Evolutionary conservation across 2,329 filamentous ascomycete genomes (phyloP), one percentile per base, ranked within the genome.

Genomic region (Pleoardoris graminearum): DNA sequence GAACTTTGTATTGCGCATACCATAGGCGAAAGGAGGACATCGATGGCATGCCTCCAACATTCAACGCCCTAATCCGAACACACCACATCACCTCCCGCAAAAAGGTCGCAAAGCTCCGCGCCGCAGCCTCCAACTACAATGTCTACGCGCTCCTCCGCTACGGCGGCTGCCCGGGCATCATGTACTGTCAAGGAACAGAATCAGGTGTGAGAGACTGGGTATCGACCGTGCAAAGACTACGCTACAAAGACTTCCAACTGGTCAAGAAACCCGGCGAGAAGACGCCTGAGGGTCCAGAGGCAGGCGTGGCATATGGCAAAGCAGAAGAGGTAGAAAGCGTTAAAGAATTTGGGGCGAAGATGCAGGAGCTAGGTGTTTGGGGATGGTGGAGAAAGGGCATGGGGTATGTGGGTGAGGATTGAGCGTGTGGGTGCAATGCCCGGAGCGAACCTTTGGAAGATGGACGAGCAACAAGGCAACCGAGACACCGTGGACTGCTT

Each of bases 51-150:
- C 55, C 64, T 44, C 30, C 55, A 11, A 51, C 70, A 17, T 80
- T 74, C 65, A 82, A 83, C 66, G 82, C 87, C 25, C 76, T 92
- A 39, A 89, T 92, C 54, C 83, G 87, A 47, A 92, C 89, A 0
- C 89, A 92, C 62, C 89, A 92, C 70, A 91, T 92, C 66, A 91
- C 88, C 3, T 91, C 87, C 0, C 85, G 88, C 58, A 91, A 90
- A 68, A 92, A 92, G 67, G 80, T 87, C 38, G 75, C 79, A 22
- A 78, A 79, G 50, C 79, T 92, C 19, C 83, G 79, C 45, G 87
- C 88, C 69, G 84, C 85, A 2, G 85, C 86, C 6, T 78, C 82
- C 27, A 77, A 81, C 41, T 77, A 82, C 59, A 75, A 84, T 50
- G 81, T 86, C 45, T 86, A 82, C 58, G 83, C 87, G 1, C 75